phyloP scores from a whole-genome alignment of 345 rosid species.

The Diplotaxis tenuifolia region DNA sequence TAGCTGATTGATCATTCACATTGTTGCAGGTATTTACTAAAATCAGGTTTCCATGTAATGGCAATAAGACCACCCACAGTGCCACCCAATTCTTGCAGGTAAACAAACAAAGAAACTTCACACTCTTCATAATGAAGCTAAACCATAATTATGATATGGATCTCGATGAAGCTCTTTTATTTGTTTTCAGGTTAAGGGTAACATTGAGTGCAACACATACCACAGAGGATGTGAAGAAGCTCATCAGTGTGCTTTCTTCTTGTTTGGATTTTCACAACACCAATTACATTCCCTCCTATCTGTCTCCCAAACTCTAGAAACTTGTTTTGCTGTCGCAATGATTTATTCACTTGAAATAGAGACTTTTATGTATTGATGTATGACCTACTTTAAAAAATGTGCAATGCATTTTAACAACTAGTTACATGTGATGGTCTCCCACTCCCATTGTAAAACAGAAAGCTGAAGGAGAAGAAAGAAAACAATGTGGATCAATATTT shows the following conservation, averaged over 20 bases:
- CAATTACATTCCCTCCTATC: conserved; percentile 32
- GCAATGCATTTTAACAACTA: no score
- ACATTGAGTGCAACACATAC: conserved; percentile 77
- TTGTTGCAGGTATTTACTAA: conserved; percentile 57
- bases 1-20: conserved; percentile 1
- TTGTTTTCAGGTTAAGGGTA: conserved; percentile 62
- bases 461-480: not conserved
- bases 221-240: conserved; percentile 71
- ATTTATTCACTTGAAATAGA: not conserved
- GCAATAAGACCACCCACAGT: conserved; percentile 98
- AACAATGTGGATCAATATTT: not conserved
- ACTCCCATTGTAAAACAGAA: not conserved
- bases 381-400: not conserved
- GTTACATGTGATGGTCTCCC: not conserved
- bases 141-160: not conserved
- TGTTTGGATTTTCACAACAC: conserved; percentile 52
- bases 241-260: conserved; percentile 53
- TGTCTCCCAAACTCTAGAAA: conserved; percentile 41
- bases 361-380: not conserved
- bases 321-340: not conserved
- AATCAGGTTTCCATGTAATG: conserved; percentile 87
- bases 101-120: not conserved
- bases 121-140: not conserved
- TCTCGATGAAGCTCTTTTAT: not conserved
- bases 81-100: conserved; percentile 97